Conservation (phyloP, 805 yeast species). For the Dipodascus geniculatus region DNA sequence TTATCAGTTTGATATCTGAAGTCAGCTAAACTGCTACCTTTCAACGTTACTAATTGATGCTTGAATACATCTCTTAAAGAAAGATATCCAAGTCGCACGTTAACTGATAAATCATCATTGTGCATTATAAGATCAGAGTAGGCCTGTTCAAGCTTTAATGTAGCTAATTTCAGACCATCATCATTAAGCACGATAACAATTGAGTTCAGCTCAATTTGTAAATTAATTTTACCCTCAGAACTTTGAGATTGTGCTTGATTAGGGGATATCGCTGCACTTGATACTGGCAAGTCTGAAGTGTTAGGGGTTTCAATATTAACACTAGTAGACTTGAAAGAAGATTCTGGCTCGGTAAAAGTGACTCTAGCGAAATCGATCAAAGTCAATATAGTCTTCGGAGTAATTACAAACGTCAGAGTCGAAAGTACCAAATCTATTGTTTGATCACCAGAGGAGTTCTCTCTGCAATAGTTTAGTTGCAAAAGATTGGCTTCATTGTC, state of each 20-base stretch:
- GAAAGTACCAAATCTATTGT: slow-evolving; percentile 61
- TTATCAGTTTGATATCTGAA: slow-evolving; percentile 67
- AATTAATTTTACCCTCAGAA: background rate
- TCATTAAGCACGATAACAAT: slow-evolving; percentile 60
- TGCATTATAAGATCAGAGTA: background rate
- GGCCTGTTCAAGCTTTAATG: slow-evolving; percentile 38
- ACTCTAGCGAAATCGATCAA: slow-evolving; percentile 69
- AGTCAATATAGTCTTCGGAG: slow-evolving; percentile 69
- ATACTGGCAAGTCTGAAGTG: too few species aligned
- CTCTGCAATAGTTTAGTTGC: slow-evolving; percentile 48
- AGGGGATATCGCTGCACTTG: too few species aligned
- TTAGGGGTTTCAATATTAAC: background rate
- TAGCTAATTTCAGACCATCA: slow-evolving; percentile 71
- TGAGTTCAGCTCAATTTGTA: background rate
- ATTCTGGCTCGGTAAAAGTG: slow-evolving; percentile 75
- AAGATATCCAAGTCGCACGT: background rate
- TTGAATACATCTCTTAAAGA: slow-evolving; percentile 22
- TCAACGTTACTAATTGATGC: slow-evolving; percentile 62
- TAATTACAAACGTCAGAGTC: slow-evolving; percentile 60
- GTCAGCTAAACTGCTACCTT: slow-evolving; percentile 72
- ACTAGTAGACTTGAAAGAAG: background rate
- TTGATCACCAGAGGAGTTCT: slow-evolving; percentile 47
- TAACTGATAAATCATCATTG: background rate
- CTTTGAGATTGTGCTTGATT: too few species aligned
- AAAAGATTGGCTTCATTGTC: slow-evolving; percentile 33